A percentile compares a stretch with the other conserved stretches of the same genome.
Conservation (phyloP, 257 asterid species). For the Leonotis leonurus region DNA sequence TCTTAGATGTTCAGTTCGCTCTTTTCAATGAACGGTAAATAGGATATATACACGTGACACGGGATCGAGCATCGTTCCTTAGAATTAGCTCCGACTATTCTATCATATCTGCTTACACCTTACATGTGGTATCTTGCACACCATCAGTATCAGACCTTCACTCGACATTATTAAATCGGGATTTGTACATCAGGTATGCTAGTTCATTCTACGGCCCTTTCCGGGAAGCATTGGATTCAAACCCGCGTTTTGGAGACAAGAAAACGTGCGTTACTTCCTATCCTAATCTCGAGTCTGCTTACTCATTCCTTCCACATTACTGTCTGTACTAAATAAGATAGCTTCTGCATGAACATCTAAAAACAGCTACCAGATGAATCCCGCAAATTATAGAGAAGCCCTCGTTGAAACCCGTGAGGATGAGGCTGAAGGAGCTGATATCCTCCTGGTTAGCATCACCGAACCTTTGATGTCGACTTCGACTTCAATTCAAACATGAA, state of each 20-base stretch:
- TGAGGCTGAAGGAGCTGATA: constrained; percentile 97
- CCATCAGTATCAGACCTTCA: no score
- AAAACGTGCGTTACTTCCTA: constrained; percentile 59
- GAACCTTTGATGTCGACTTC: not conserved
- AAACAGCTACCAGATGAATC: constrained; percentile 92
- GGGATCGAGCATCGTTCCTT: no score
- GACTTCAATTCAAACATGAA: not conserved
- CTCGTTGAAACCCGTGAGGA: constrained; percentile 72
- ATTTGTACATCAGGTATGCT: constrained; percentile 71
- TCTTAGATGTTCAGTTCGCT: no score
- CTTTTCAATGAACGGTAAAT: no score
- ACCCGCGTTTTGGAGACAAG: constrained; percentile 97
- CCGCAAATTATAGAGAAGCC: constrained; percentile 91
- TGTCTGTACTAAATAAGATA: constrained; percentile 10
- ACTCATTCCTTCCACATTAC: no score
- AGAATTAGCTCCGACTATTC: no score
- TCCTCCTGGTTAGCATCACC: constrained; percentile 62
- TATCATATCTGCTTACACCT: not conserved
- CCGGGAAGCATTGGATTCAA: constrained; percentile 92
- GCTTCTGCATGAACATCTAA: constrained; percentile 14
- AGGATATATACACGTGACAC: no score
- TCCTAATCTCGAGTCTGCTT: not conserved
- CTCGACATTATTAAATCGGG: no score
- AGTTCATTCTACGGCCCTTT: constrained; percentile 96
- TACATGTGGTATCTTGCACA: not conserved